Conservation (phyloP, 1,284 basidiomycete genomes). For the Cryptococcus sp. region DNA sequence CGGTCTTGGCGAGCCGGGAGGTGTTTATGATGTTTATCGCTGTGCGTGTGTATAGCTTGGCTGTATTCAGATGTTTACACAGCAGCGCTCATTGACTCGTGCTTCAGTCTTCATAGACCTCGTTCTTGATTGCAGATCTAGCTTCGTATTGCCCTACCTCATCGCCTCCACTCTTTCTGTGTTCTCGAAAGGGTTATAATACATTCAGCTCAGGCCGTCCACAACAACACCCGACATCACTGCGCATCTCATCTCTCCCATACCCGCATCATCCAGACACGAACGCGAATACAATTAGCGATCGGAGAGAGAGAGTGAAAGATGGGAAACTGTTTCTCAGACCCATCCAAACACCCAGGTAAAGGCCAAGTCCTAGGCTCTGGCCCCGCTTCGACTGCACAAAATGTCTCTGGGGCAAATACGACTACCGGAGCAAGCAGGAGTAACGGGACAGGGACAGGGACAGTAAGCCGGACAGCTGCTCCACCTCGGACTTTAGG, state of each 20-base stretch:
- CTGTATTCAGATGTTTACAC: too few relatives aligned
- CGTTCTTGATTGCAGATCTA: background rate
- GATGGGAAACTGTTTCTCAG: slow-evolving; percentile 55
- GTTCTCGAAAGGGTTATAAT: background rate
- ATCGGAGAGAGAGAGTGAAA: too few relatives aligned
- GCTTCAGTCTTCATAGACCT: background rate
- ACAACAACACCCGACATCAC: background rate
- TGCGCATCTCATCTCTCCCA: background rate
- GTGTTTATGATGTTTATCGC: background rate
- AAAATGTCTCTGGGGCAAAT: slow-evolving; percentile 10
- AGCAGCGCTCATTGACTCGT: too few relatives aligned
- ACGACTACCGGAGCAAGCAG: background rate
- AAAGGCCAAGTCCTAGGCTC: slow-evolving; percentile 49
- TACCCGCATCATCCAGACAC: background rate
- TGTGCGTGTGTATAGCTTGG: background rate
- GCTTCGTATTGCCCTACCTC: too few relatives aligned
- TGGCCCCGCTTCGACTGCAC: slow-evolving; percentile 13
- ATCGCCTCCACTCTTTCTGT: background rate
- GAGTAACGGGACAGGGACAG: background rate
- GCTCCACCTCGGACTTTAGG: slow-evolving; percentile 31
- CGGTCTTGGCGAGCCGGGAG: background rate
- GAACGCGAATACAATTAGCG: too few relatives aligned
- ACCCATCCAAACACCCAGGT: slow-evolving; percentile 39
- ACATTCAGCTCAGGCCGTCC: background rate
- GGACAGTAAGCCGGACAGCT: slow-evolving; percentile 5